Evolutionary conservation across 192 early-diverging fungal species (phyloP).

Genomic region (Gaertneriomyces sp.): DNA sequence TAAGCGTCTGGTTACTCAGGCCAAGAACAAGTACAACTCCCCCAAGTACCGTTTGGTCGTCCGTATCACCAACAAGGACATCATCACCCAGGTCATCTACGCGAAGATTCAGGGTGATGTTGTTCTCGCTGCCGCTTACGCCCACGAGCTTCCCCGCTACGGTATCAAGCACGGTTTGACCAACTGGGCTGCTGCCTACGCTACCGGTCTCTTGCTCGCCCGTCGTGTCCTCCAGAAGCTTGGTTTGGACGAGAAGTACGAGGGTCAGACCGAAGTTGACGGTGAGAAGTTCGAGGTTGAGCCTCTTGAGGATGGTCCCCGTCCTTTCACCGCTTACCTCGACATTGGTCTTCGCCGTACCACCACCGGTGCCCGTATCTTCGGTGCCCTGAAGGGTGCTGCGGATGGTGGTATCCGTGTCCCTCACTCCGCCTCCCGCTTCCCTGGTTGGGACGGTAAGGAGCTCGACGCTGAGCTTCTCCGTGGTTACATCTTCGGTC

Average conservation of each 20-base stretch:
- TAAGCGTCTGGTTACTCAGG: constrained; percentile 97
- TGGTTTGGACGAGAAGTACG: constrained; percentile 92
- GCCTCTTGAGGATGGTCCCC: constrained; percentile 79
- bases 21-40: constrained; percentile 99
- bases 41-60: constrained; percentile 99
- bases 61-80: constrained; percentile 98
- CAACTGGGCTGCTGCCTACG: constrained; percentile 99
- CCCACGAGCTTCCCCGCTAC: constrained; percentile 94
- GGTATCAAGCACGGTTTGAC: constrained; percentile 98
- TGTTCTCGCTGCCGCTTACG: constrained; percentile 91
- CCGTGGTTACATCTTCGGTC: constrained; percentile 95
- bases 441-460: constrained; percentile 96
- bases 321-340: constrained; percentile 97
- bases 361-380: constrained; percentile 96
- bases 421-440: constrained; percentile 93
- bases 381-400: constrained; percentile 97
- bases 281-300: constrained; percentile 87
- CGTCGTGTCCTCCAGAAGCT: constrained; percentile 95
- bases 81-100: constrained; percentile 95
- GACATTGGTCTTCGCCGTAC: constrained; percentile 96
- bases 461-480: constrained; percentile 87
- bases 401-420: constrained; percentile 97
- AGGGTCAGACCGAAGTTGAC: constrained; percentile 87
- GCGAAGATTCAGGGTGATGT: constrained; percentile 97
- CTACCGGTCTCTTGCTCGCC: constrained; percentile 94